Evolutionary conservation across 2,329 filamentous ascomycete genomes (phyloP).

Genomic region (Xylaria sp.): DNA sequence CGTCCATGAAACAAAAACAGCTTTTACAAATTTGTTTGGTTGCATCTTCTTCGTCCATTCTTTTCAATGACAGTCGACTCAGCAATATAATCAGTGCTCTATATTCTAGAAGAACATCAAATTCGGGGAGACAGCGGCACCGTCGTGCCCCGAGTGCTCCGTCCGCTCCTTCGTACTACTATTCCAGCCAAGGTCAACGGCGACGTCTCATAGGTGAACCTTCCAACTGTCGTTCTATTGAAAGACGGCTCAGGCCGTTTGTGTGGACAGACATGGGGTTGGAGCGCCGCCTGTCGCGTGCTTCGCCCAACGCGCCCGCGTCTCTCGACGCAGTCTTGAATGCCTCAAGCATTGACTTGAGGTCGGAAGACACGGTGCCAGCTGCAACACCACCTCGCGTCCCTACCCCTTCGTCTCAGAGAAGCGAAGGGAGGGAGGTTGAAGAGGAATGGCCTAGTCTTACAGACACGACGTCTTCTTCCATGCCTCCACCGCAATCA

Average conservation of each 20-base stretch:
- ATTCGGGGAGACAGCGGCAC: constrained; percentile 36
- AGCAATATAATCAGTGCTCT: constrained; percentile 35
- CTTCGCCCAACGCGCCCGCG: constrained; percentile 30
- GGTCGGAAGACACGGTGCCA: constrained; percentile 25
- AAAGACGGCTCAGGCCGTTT: constrained; percentile 28
- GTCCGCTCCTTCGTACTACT: constrained; percentile 33
- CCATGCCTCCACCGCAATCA: constrained; percentile 45
- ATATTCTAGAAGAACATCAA: constrained; percentile 37
- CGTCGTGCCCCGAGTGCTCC: constrained; percentile 35
- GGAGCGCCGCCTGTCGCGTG: constrained; percentile 36
- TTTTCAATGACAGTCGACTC: constrained; percentile 38
- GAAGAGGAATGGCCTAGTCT: constrained; percentile 28
- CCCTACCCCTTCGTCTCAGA: constrained; percentile 26
- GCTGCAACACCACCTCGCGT: too few species aligned
- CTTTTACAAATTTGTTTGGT: constrained; percentile 42
- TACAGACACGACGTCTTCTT: constrained; percentile 38
- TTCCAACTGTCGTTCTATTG: constrained; percentile 27
- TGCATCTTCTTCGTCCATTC: constrained; percentile 39
- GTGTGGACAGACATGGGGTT: constrained; percentile 37
- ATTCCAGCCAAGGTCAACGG: constrained; percentile 23
- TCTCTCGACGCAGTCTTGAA: constrained; percentile 39
- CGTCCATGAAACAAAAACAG: constrained; percentile 41
- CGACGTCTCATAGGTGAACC: constrained; percentile 26
- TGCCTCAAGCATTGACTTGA: constrained; percentile 31
- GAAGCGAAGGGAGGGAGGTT: constrained; percentile 17